Evolutionary conservation across 805 yeast genomes (phyloP), one percentile per base, ranked within the genome.

Genomic region (Lipomyces kockii): DNA sequence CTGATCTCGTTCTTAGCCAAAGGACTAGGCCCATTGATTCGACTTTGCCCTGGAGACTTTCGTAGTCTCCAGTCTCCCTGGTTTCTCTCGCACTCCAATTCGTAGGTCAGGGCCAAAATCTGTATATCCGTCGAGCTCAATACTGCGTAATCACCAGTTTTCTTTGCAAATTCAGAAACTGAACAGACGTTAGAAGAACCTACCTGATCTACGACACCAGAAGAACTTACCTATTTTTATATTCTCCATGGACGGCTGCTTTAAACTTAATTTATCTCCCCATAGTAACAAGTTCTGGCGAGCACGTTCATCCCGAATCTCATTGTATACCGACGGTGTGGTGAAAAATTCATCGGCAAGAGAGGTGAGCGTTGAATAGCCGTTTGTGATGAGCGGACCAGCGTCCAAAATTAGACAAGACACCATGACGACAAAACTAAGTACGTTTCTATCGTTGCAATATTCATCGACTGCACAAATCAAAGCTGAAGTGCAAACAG

Each of bases 101-200:
- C 98, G 76, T 92, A 93, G 0, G 97, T 87, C 72, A 95, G 83
- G 0, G 99, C 98, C 68, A 96, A 83, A 65, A 95, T 89, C 75
- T 93, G 97, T 49, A 95, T 81, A 89, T 95, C 99, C 71, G 96
- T 93, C 51, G 88, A 85, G 72, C 97, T 91, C 65, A 95, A 83
- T 3, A 94, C 99, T 3, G 90, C 81, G 71, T 83, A 90, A 81
- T 95, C 99, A 77, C 99, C 99, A 0, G 98, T 93, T 60, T 89
- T 80, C 74, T 85, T 89, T 12, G 98, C 89, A 80, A 95, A 94
- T 3, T 84, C 87, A 5, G 85, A 80, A 9, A 92, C 97, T 68
- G 83, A 53, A 14, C 37, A 17, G 4, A 17, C 5, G 22, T 6
- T 22, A 52, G 22, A 29, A 32, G 9, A 14, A 12, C 12, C 2